These are phyloP conservation scores for Cercis canadensis DNA, from an alignment of 306 rosid genomes.

Conservation along the genomic window DNA sequence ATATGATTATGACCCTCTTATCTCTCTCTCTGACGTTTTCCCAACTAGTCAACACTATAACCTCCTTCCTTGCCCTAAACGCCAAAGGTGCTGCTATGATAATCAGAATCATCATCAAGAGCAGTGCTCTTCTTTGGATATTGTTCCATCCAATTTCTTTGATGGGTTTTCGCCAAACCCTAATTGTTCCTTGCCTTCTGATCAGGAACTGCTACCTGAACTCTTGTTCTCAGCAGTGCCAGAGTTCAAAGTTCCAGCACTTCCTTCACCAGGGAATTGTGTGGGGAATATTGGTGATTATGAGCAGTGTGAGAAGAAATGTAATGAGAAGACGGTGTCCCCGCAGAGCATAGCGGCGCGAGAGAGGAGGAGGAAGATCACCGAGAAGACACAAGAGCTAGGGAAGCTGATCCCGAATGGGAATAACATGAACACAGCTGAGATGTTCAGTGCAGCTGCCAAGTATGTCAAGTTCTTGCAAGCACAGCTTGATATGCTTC, in stretches of 20 bases:
- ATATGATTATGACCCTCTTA: background rate
- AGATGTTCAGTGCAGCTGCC: slow-evolving; percentile 76
- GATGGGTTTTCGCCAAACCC: slow-evolving; percentile 29
- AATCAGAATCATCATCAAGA: background rate
- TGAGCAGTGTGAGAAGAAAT: background rate
- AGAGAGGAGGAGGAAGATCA: slow-evolving; percentile 80
- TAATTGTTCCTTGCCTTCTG: background rate
- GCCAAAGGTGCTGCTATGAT: slow-evolving; percentile 33
- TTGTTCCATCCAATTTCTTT: background rate
- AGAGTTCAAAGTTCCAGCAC: slow-evolving; percentile 18
- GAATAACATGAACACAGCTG: slow-evolving; percentile 85
- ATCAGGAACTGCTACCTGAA: background rate
- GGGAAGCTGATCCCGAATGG: slow-evolving; percentile 83
- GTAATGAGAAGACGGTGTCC: slow-evolving; percentile 34
- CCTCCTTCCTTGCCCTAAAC: slow-evolving; percentile 35
- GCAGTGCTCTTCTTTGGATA: background rate
- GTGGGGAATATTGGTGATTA: background rate
- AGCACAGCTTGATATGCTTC: slow-evolving; percentile 67
- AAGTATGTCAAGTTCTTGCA: slow-evolving; percentile 80
- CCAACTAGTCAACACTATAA: background rate
- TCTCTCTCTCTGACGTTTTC: slow-evolving; percentile 5
- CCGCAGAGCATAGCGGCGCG: slow-evolving; percentile 77
- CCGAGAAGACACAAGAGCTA: slow-evolving; percentile 80
- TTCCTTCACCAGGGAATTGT: background rate
- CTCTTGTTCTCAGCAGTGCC: background rate